Evolutionary conservation across 345 rosid genomes (phyloP).

Genomic region (Capsella bursapastoris): DNA sequence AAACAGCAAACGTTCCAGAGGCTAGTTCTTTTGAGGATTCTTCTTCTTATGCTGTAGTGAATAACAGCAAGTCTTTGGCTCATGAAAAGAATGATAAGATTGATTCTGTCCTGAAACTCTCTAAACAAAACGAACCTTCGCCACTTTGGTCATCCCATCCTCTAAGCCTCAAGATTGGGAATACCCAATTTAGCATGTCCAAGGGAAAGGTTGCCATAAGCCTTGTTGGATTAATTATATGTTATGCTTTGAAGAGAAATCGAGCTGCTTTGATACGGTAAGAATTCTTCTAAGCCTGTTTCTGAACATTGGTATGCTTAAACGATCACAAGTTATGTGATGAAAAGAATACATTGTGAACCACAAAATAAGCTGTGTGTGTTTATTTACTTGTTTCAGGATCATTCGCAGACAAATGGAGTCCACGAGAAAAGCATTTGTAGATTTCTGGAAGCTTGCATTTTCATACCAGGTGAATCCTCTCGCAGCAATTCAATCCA

Average conservation of each 20-base stretch:
- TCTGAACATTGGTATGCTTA: neutral
- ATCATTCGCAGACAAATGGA: slow-evolving; percentile 50
- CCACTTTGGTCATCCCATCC: slow-evolving; percentile 64
- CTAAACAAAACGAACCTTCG: slow-evolving; percentile 41
- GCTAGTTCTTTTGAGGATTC: slow-evolving; percentile 36
- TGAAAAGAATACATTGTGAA: slow-evolving; percentile 1
- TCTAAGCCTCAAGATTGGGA: slow-evolving; percentile 63
- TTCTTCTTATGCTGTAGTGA: slow-evolving; percentile 37
- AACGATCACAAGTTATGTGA: neutral
- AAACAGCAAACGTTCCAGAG: slow-evolving; percentile 46
- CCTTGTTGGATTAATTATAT: slow-evolving; percentile 56
- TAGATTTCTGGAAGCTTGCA: slow-evolving; percentile 87
- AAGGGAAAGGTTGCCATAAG: slow-evolving; percentile 65
- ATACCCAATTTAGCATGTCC: slow-evolving; percentile 48
- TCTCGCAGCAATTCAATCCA: slow-evolving; percentile 83
- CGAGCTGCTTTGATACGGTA: slow-evolving; percentile 61
- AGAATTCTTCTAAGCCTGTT: slow-evolving; percentile 28
- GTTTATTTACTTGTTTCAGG: slow-evolving; percentile 50
- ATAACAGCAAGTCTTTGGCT: slow-evolving; percentile 42
- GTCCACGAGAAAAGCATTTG: slow-evolving; percentile 57
- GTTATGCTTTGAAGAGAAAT: slow-evolving; percentile 58
- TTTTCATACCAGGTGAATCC: slow-evolving; percentile 95
- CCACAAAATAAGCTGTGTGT: neutral
- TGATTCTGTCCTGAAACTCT: slow-evolving; percentile 44
- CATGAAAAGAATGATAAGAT: slow-evolving; percentile 18